Base-by-base conservation (phyloP, 345 rosid genomes). In the Schrenkiella parvula region DNA sequence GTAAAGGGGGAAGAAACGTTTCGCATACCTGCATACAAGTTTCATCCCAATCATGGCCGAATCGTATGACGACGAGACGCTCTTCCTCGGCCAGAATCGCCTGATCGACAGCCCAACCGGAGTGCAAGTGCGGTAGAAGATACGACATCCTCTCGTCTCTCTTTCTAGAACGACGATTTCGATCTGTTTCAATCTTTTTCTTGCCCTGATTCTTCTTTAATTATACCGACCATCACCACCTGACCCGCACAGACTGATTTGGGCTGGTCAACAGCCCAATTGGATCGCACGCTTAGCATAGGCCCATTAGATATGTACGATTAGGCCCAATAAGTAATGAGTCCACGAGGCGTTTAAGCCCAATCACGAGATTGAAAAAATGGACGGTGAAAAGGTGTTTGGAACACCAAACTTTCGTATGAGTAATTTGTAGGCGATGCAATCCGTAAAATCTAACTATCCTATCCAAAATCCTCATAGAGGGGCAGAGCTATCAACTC, bases 31-130 rank as follows among this genome's bases (percentile, higher is more conserved):
- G 95, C 98, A 89, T 92, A 66, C 98, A 89, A 44, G 95, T 92
- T 50, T 92, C 98, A 71, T 92, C 98, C 98, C 98, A 92, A 57
- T 92, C 98, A 59, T 85, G 98, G 66, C 96, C 98, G 80, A 92
- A 92, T 15, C 95, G 87, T 29, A 92, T 89, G 83, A 89, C 84
- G 19, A 88, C 98, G 29, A 89, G 89, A 73, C 96, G 91, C 81
- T 89, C 98, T 80, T 92, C 98, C 80, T 89, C 98, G 34, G 98
- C 91, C 5, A 92, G 80, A 75, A 92, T 92, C 68, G 96, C 87
- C 85, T 92, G 98, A 71, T 92, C 98, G 0, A 89, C 98, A 2
- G 96, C 98, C 98, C 96, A 88, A 21, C 98, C 98, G 0, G 98
- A 88, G 84, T 89, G 96, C 78, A 92, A 75, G 66, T 92, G 96